Base-by-base conservation (phyloP, 176 grass and related monocot genomes). In the Oryza brachyantha region DNA sequence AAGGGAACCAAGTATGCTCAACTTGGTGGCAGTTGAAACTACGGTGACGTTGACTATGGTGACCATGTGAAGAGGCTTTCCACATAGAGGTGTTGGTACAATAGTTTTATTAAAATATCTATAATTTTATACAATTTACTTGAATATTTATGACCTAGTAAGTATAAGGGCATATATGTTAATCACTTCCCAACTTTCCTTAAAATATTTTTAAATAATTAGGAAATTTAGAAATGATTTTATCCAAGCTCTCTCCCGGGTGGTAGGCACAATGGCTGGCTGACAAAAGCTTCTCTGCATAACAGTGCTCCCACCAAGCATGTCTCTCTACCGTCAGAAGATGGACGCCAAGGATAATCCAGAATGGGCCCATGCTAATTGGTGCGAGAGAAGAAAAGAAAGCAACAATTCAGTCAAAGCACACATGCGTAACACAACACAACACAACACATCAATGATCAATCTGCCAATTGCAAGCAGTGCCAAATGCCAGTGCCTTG, bases 301-400 rank as follows among this genome's bases (percentile, higher is more conserved):
- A 61, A 84, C 73, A 70, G 73, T 77, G 10, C 73, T 61, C 64
- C 46, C 72, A 76, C 64, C 64, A 8, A 39, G 50, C 27, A 50
- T 69, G 64, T 76, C 82, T 48, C 50, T 66, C 52, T 61, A 39
- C 82, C 82, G 73, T 77, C 81, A 68, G 7, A 42, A 31, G 26
- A 73, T 25, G 32, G 34, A 45, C 37, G 10, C 25, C 35, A 60
- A 42, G 65, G 48, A 58, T 37, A 32, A 50, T 39, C 52, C 38
- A 32, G 4, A 3, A 32, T 0, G 7, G 48, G 43, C 10, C 39
- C 67, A 43, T 17, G 66, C 61, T 39, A 12, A 38, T 70, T 43
- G 67, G 22, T 17, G 13, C 13, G 13, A 38, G 10, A 66, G 46
- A 52, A 19, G 45, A 19, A 50, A 11, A 26, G 66, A 41, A 68